These are phyloP conservation scores for Scedosporium apiospermum DNA, from an alignment of 2,329 filamentous ascomycete species.

Conservation along the genomic window DNA sequence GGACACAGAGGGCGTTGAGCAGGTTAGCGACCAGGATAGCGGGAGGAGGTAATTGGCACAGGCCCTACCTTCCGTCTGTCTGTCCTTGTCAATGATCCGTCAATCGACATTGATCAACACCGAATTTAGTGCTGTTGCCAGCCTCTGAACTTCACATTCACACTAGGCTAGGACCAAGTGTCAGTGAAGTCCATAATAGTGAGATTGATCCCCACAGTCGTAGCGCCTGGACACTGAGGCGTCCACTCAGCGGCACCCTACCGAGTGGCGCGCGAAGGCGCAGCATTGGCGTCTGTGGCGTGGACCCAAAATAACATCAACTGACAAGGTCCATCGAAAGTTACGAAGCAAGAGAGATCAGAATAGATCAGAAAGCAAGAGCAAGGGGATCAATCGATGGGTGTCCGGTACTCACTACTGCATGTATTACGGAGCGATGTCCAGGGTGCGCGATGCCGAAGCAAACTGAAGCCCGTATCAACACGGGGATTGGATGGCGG, in stretches of 20 bases:
- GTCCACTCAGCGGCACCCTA: background rate
- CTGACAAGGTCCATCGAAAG: background rate
- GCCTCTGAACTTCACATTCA: no score
- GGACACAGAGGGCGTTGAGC: no score
- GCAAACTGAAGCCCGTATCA: background rate
- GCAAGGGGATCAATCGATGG: background rate
- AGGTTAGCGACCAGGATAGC: no score
- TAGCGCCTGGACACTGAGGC: background rate
- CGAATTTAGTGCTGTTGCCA: no score
- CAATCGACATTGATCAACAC: no score
- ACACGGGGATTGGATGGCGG: background rate
- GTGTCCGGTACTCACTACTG: background rate
- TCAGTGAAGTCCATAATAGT: background rate
- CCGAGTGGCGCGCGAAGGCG: slow-evolving; percentile 1
- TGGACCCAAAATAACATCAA: background rate
- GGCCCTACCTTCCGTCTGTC: no score
- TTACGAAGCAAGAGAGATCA: background rate
- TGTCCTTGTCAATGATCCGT: no score
- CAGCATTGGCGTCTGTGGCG: slow-evolving; percentile 1
- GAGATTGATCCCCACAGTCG: background rate
- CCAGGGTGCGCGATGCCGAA: background rate
- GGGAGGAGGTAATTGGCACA: no score
- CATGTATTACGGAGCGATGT: background rate
- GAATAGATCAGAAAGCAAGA: background rate
- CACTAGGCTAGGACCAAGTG: no score